These are phyloP conservation scores for Oryza australiensis DNA, from an alignment of 176 grass and related monocot species.

Conservation along the genomic window DNA sequence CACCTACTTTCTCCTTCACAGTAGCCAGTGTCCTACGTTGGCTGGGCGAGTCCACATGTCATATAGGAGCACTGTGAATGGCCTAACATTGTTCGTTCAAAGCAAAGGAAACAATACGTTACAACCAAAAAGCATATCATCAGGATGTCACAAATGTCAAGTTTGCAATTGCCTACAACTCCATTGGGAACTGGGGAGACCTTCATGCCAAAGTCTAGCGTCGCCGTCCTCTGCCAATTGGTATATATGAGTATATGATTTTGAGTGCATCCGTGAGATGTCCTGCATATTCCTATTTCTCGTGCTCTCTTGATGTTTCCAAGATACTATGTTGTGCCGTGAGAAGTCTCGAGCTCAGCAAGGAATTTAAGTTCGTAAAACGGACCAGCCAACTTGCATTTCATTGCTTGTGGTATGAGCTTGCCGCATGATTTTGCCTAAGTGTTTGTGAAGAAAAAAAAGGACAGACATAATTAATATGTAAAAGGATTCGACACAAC, in stretches of 20 bases:
- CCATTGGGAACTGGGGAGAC: slow-evolving; percentile 6
- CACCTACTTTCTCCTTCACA: no score
- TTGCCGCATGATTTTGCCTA: not conserved
- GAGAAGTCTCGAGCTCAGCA: not conserved
- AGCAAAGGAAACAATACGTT: not conserved
- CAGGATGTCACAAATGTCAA: not conserved
- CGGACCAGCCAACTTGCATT: not conserved
- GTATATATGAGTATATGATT: not conserved
- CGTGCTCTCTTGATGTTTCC: not conserved
- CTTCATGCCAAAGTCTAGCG: not conserved
- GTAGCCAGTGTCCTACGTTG: no score
- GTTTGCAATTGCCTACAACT: slow-evolving; percentile 12
- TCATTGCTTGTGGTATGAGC: not conserved
- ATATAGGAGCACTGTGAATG: no score
- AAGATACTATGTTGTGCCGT: not conserved
- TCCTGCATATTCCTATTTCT: slow-evolving; percentile 12
- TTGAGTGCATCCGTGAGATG: not conserved
- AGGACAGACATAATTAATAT: not conserved
- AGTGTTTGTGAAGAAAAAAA: not conserved
- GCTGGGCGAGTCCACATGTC: no score
- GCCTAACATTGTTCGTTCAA: not conserved
- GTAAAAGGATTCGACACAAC: not conserved
- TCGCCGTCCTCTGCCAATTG: not conserved
- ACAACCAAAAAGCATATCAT: not conserved
- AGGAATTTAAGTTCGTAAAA: not conserved